These are phyloP conservation scores for Sarocladium strictum DNA, from an alignment of 2,329 filamentous ascomycete genomes.

Conservation along the genomic window DNA sequence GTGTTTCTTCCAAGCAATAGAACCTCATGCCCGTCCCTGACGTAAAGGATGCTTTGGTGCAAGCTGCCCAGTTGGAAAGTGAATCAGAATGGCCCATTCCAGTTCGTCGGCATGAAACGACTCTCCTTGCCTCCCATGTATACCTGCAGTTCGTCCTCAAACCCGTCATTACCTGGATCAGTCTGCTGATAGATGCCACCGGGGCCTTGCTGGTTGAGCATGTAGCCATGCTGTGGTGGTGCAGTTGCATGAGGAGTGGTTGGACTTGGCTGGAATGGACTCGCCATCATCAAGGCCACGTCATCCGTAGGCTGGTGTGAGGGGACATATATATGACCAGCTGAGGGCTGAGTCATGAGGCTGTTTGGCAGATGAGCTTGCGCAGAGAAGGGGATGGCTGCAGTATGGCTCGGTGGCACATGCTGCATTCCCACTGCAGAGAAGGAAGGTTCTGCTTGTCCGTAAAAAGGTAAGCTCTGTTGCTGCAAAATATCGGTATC, in stretches of 20 bases:
- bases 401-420: constrained; percentile 11
- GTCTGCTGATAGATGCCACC: constrained; percentile 14
- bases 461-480: neutral
- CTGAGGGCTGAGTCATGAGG: constrained; percentile 13
- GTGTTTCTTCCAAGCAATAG: too few species aligned
- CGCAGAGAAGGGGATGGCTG: constrained; percentile 6
- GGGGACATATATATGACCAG: constrained; percentile 14
- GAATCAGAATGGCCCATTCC: neutral
- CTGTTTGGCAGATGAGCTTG: constrained; percentile 13
- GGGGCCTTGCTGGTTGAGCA: neutral
- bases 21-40: too few species aligned
- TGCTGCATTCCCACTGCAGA: constrained; percentile 6
- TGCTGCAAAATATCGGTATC: neutral
- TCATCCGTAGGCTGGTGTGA: constrained; percentile 23
- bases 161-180: constrained; percentile 36
- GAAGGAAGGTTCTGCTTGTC: neutral
- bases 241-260: neutral
- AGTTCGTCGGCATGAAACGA: constrained; percentile 8
- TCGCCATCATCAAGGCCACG: constrained; percentile 35
- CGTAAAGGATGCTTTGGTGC: neutral
- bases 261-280: constrained; percentile 25
- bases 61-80: neutral
- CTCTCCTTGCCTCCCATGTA: constrained; percentile 31
- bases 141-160: constrained; percentile 38
- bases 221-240: neutral